Base-by-base conservation (phyloP, 2,329 filamentous ascomycete species). In the Aspergillus transmontanensis region DNA sequence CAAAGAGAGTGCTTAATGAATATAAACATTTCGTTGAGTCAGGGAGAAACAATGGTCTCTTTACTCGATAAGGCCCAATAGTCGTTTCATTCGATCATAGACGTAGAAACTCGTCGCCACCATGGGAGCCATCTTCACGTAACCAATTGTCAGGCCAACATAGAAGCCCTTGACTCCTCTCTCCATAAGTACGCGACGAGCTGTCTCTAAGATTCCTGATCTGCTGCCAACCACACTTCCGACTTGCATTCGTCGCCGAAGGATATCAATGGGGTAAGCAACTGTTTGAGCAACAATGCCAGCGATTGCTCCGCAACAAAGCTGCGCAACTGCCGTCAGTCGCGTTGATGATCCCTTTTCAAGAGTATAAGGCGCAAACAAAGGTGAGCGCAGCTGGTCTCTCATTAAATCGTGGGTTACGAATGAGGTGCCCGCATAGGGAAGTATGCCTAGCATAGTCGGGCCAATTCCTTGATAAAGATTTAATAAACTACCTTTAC, bases 391-490 rank as follows among this genome's bases (percentile, higher is more conserved):
- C 70, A 99, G 85, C 54, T 95, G 73, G 76, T 99, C 95, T 64
- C 92, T 92, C 43, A 90, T 87, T 4, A 92, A 92, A 77, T 99
- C 95, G 80, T 99, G 95, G 0, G 93, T 96, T 48, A 99, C 85
- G 80, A 99, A 99, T 1, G 93, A 97, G 73, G 96, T 90, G 71
- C 95, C 95, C 1, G 95, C 95, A 74, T 99, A 99, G 0, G 95
- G 95, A 0, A 99, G 82, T 94, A 99, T 99, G 70, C 95, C 95
- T 64, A 96, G 84, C 6, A 99, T 79, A 0, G 95, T 98, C 0
- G 94, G 92, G 0, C 89, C 87, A 77, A 99, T 99, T 56, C 95
- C 95, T 55, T 95, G 89, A 79, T 97, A 99, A 77, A 99, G 99
- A 78, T 99, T 99, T 60, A 12, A 23, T 23, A 23, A 1, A 4